Evolutionary conservation across 768 basidiomycete species (phyloP).

Genomic region (Russula brevipes): DNA sequence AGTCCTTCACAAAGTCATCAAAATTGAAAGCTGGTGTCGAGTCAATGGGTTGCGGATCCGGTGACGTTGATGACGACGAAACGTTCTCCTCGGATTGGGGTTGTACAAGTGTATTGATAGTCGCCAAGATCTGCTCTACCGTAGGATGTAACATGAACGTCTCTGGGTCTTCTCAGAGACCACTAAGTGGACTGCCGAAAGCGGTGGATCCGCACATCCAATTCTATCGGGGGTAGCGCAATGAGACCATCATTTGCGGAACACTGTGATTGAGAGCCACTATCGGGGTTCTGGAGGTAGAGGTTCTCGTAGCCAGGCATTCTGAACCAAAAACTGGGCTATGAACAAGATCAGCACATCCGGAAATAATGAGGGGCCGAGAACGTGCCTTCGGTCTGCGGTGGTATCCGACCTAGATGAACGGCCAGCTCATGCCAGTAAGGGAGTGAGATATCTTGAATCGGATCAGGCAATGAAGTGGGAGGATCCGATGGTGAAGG

Average conservation of each 20-base stretch:
- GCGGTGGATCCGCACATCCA: not conserved
- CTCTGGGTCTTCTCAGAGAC: constrained; percentile 2
- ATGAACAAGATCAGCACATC: no score
- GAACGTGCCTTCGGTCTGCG: constrained; percentile 1
- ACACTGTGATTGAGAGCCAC: not conserved
- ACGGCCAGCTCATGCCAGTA: not conserved
- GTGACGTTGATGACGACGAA: not conserved
- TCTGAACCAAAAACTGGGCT: no score
- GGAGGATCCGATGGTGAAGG: constrained; percentile 2
- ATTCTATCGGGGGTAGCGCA: constrained; percentile 8
- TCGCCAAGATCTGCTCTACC: constrained; percentile 1
- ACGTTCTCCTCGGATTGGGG: not conserved
- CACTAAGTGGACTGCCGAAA: not conserved
- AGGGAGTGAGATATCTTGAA: not conserved
- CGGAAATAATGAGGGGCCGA: not conserved
- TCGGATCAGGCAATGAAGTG: not conserved
- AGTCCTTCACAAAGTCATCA: constrained; percentile 14
- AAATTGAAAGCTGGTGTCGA: constrained; percentile 5
- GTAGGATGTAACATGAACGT: constrained; percentile 8
- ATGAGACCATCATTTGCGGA: not conserved
- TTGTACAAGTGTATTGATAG: not conserved
- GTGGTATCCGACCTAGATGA: not conserved
- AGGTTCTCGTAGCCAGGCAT: not conserved
- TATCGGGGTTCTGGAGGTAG: not conserved
- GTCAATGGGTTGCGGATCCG: not conserved